Conservation (phyloP, 495 filamentous ascomycete genomes). For the Xylaria flabelliformis region DNA sequence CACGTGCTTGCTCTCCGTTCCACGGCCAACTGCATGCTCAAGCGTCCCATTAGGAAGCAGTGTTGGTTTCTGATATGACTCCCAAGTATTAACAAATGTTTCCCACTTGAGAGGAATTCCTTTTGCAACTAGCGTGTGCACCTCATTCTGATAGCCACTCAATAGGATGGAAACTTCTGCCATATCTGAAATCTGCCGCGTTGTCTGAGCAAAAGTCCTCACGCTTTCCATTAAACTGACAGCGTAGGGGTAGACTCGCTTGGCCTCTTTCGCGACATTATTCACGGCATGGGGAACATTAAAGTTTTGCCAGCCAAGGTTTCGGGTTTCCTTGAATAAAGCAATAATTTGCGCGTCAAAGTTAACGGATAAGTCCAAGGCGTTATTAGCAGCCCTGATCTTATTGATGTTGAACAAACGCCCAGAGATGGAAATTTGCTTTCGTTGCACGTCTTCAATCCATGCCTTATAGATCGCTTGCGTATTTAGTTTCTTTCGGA, state of each 20-base stretch:
- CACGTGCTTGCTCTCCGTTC: conserved; percentile 88
- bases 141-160: conserved; percentile 88
- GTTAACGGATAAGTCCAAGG: conserved; percentile 87
- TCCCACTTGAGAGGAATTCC: conserved; percentile 93
- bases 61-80: conserved; percentile 77
- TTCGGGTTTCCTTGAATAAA: conserved; percentile 98
- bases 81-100: conserved; percentile 95
- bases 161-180: conserved; percentile 83
- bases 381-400: conserved; percentile 85
- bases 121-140: conserved; percentile 78
- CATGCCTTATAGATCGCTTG: conserved; percentile 92
- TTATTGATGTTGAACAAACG: conserved; percentile 88
- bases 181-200: conserved; percentile 80
- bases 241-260: conserved; percentile 94
- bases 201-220: conserved; percentile 85
- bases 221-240: conserved; percentile 98
- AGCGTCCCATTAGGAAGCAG: conserved; percentile 64
- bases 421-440: conserved; percentile 88
- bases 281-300: conserved; percentile 90
- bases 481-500: conserved; percentile 95
- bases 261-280: conserved; percentile 96
- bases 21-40: conserved; percentile 61
- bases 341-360: conserved; percentile 97
- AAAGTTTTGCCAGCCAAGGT: conserved; percentile 91
- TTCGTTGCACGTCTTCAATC: conserved; percentile 84